phyloP scores from a whole-genome alignment of 148 eudicot genomes.

The Drosera capensis region DNA sequence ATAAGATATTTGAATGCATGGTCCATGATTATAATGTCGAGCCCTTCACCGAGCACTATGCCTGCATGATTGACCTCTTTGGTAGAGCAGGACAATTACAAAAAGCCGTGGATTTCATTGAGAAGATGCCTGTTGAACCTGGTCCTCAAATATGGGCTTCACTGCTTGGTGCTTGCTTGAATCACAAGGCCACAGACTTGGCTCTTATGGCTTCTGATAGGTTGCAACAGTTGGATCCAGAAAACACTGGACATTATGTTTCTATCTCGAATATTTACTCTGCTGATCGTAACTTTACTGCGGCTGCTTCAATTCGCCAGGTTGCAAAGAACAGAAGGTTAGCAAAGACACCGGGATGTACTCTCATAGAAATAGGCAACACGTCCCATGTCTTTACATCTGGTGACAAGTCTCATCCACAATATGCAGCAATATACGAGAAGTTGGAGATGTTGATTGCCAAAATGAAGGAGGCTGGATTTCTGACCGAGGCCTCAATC shows the following conservation, averaged over 20 bases:
- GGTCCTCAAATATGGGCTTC: conserved; percentile 75
- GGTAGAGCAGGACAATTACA: conserved; percentile 60
- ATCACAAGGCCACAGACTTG: conserved; percentile 44
- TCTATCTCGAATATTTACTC: conserved; percentile 55
- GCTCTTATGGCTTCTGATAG: conserved; percentile 54
- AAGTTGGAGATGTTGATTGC: conserved; percentile 52
- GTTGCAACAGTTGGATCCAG: conserved; percentile 54
- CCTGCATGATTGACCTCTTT: conserved; percentile 73
- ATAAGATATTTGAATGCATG: conserved; percentile 48
- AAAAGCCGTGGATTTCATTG: conserved; percentile 50
- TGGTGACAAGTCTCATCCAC: conserved; percentile 48
- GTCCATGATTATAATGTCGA: conserved; percentile 31
- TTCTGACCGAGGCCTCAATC: conserved; percentile 48
- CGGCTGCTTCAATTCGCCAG: conserved; percentile 58
- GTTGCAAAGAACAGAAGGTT: conserved; percentile 42
- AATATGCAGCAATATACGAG: conserved; percentile 34
- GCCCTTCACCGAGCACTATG: conserved; percentile 69
- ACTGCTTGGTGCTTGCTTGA: conserved; percentile 73
- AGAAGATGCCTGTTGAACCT: conserved; percentile 44
- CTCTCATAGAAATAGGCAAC: conserved; percentile 47
- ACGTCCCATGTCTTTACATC: conserved; percentile 51
- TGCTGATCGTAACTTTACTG: conserved; percentile 32
- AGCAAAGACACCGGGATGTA: conserved; percentile 58
- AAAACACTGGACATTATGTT: conserved; percentile 61
- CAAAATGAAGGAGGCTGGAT: conserved; percentile 64